Base-by-base conservation (phyloP, 495 filamentous ascomycete species). In the Cryomyces minteri region DNA sequence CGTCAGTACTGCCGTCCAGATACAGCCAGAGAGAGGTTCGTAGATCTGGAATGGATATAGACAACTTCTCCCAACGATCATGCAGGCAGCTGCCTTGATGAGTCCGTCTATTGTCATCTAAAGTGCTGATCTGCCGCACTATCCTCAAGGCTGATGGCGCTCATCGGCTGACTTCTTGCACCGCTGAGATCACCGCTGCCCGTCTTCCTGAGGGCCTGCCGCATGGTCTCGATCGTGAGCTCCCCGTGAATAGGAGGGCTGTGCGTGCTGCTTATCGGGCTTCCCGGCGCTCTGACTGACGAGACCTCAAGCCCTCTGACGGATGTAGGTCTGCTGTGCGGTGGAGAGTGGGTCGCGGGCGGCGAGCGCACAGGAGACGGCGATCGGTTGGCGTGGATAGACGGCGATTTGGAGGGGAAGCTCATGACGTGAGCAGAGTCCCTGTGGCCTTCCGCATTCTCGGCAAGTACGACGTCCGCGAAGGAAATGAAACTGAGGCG, bases 401-500 rank as follows among this genome's bases (percentile, higher is more conserved):
- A 48, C 28, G 40, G 46, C 37, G 62, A 58, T 32, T 64, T 60
- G 32, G 71, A 69, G 66, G 70, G 47, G 69, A 76, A 48, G 37
- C 73, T 58, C 48, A 66, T 57, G 38, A 74, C 60, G 56, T 80
- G 73, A 43, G 77, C 67, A 36, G 70, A 71, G 45, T 83, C 77
- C 55, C 77, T 11, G 28, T 30, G n/a, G 66, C 44, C 65, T 69
- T 31, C 66, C 68, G 40, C 71, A 55, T 93, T 86, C 57, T 94
- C 87, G 28, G 81, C 73, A 58, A 90, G 84, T n/a, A 94, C 84
- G 8, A 94, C 83, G 55, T 94, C 87, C 31, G 88, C 85, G 57
- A 94, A 94, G 11, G 83, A 88, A 58, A 94, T 93, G 64, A 94
- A 94, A 60, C 77, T 84, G 42, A 94, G 64, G 9, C 87, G 74